Evolutionary conservation across 768 basidiomycete species (phyloP), one percentile per base, ranked within the genome.

Genomic region (Infundibulicybe gibba): DNA sequence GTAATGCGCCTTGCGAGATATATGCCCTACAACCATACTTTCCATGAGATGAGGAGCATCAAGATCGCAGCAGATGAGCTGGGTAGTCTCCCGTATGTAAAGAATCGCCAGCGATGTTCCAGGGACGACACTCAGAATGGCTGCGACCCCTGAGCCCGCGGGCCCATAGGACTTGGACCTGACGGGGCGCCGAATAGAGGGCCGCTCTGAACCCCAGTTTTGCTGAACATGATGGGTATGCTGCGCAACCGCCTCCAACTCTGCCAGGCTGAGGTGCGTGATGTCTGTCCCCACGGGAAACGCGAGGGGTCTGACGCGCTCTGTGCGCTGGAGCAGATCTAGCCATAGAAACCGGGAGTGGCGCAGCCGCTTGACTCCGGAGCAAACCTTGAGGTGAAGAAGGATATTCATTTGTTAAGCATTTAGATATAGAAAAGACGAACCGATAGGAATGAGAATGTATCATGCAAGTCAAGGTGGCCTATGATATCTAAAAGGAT

Each of bases 271-370:
- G 10, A 55, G 19, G 16, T 45, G 38, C 12, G 44, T 41, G n/a
- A 52, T 15, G 30, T 52, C 46, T 25, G 42, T 16, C 2, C 41
- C 43, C 6, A 47, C 40, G 13, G 51, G 51, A 31, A 51, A 55
- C 9, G 54, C 41, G 25, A 55, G n/a, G 2, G n/a, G 32, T 43
- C 43, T 41, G 32, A 12, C 14, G 17, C 15, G 32, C 11, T 40
- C 40, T 17, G 43, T 43, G 16, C 44, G 42, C n/a, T 51, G 17
- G 15, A 55, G 45, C 21, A 48, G 43, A 8, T 37, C 13, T 16
- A 55, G 48, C 54, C 54, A 55, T 5, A 55, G 46, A 19, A 32
- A 34, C 34, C 51, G 50, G 8, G 40, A 50, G 5, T 50, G 40
- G 10, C 14, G 32, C 17, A 54, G 47, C 30, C 46, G 49, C 20